Evolutionary conservation across 1,139 yeast genomes (phyloP).

Genomic region (Blastobotrys serpentis): DNA sequence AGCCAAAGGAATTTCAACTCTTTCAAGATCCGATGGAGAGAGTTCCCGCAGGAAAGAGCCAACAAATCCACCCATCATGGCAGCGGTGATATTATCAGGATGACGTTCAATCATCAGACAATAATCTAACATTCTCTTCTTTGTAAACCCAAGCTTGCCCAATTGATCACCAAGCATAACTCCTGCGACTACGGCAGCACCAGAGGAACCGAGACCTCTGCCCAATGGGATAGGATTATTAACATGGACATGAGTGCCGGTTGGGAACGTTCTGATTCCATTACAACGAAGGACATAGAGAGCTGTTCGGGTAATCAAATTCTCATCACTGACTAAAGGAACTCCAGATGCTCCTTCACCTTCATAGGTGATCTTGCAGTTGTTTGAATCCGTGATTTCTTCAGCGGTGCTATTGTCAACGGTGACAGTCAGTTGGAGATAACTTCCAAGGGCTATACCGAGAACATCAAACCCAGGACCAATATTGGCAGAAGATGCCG

Average conservation of each 20-base stretch:
- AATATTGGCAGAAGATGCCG: conserved; percentile 96
- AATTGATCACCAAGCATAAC: conserved; percentile 86
- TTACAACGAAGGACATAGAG: conserved; percentile 85
- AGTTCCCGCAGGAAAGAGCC: conserved; percentile 90
- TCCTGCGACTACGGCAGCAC: conserved; percentile 98
- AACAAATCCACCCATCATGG: conserved; percentile 98
- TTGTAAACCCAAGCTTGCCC: conserved; percentile 69
- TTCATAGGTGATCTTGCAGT: conserved; percentile 68
- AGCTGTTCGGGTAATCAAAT: conserved; percentile 89
- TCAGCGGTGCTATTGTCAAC: conserved; percentile 52
- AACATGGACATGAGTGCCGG: conserved; percentile 79
- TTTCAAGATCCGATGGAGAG: conserved; percentile 62
- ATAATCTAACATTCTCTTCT: conserved; percentile 84
- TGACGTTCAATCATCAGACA: conserved; percentile 97
- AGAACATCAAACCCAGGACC: conserved; percentile 98
- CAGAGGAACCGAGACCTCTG: conserved; percentile 96
- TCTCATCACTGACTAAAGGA: conserved; percentile 71
- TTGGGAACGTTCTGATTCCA: conserved; percentile 69
- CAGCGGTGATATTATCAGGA: conserved; percentile 97
- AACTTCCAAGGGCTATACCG: conserved; percentile 82
- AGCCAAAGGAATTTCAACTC: conserved; percentile 79
- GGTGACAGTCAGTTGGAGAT: conserved; percentile 64
- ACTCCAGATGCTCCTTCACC: conserved; percentile 78
- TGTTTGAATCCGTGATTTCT: conserved; percentile 58
- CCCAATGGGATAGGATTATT: conserved; percentile 93